Base-by-base conservation (phyloP, 768 basidiomycete species). In the Termitomyces sp. region DNA sequence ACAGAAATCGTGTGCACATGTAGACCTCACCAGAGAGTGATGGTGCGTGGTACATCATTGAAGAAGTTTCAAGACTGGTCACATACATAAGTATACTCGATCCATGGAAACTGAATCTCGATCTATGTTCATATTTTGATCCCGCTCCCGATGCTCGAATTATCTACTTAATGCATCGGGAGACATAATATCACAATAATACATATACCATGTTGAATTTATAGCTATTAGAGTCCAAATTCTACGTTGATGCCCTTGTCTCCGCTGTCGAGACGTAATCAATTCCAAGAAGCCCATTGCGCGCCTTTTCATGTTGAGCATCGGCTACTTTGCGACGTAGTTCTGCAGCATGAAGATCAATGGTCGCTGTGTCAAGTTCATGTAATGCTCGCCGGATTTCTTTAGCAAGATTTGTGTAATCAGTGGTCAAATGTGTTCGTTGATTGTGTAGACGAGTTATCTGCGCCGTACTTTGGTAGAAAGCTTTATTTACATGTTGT, bases 281-380 rank as follows among this genome's bases (percentile, higher is more conserved):
- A 55, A 85, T 79, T 8, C 87, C 87, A 51, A 88, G 71, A 54
- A 71, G 65, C n/a, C 87, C 87, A 38, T 69, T 70, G 21, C 78
- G 75, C 54, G 87, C 87, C 67, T 78, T 79, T 65, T 86, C 83
- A 55, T 85, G 67, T 59, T 85, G 85, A 59, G 61, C 60, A 53
- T 81, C 80, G 22, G 85, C 81, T 19, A 82, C 71, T 60, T 73
- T 78, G 52, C 85, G 78, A 51, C 85, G 77, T 51, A 71, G 70
- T 71, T 83, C 81, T 17, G 82, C 82, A 38, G 77, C 77, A 53
- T 76, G 76, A 54, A 87, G 65, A 56, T 90, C 88, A 37, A 88
- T 71, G 38, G 70, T 71, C 32, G 83, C 72, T 62, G 81, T 69
- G 21, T 86, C 84, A 10, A 87, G 67, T 60, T 90, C 88, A 46